These are phyloP conservation scores for Nothophaeocryptopus gaeumannii DNA, from an alignment of 2,329 filamentous ascomycete species.

Conservation along the genomic window DNA sequence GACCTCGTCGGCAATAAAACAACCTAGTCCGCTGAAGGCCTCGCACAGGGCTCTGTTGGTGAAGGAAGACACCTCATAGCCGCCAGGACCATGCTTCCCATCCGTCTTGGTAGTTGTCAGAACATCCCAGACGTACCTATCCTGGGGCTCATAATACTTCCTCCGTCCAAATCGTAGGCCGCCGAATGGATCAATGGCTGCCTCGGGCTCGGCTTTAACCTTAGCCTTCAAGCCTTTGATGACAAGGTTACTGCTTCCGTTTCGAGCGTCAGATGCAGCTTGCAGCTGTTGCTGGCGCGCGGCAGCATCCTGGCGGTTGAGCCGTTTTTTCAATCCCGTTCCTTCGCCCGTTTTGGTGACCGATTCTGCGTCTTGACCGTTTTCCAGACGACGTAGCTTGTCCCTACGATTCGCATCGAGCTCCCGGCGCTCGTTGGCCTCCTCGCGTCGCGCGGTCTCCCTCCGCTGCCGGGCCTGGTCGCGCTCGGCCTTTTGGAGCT, in stretches of 20 bases:
- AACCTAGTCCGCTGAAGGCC: conserved; percentile 83
- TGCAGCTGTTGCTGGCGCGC: conserved; percentile 41
- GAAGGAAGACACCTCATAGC: conserved; percentile 80
- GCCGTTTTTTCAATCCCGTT: conserved; percentile 71
- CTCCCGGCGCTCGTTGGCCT: conserved; percentile 66
- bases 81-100: conserved; percentile 67
- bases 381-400: conserved; percentile 67
- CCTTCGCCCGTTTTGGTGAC: conserved; percentile 49
- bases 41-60: conserved; percentile 78
- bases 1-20: conserved; percentile 77
- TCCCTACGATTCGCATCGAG: conserved; percentile 63
- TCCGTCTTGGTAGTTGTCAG: conserved; percentile 66
- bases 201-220: conserved; percentile 60
- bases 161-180: conserved; percentile 64
- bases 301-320: conserved; percentile 55
- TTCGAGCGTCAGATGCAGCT: conserved; percentile 41
- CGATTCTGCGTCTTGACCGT: conserved; percentile 59
- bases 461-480: conserved; percentile 64
- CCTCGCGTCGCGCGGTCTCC: conserved; percentile 62
- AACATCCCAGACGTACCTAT: conserved; percentile 72
- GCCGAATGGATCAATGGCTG: conserved; percentile 84
- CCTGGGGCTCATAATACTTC: conserved; percentile 67
- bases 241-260: conserved; percentile 39
- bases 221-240: conserved; percentile 76
- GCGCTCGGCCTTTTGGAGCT: conserved; percentile 57